Evolutionary conservation across 768 basidiomycete genomes (phyloP).

Genomic region (Scleroderma bovista): DNA sequence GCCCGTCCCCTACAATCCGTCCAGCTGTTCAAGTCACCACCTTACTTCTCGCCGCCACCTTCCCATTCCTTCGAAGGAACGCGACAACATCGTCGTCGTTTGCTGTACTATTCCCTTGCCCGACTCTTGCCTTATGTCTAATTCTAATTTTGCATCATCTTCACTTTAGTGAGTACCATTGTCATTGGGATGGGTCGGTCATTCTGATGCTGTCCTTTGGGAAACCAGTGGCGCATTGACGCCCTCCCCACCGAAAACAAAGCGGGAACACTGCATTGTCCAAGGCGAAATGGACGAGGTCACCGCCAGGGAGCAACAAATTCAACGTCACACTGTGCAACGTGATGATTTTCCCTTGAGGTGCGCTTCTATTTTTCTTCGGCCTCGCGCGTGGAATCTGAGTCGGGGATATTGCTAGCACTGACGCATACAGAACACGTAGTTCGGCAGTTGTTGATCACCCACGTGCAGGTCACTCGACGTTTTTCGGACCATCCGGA

Average conservation of each 20-base stretch:
- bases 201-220: conserved; percentile 3
- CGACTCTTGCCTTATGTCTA: conserved; percentile 11
- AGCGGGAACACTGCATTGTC: conserved; percentile 17
- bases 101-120: conserved; percentile 5
- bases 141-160: conserved; percentile 21
- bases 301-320: conserved; percentile 18
- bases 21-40: background rate
- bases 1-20: background rate
- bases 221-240: conserved; percentile 22
- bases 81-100: conserved; percentile 1
- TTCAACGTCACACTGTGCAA: conserved; percentile 13
- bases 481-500: conserved; percentile 9
- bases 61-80: background rate
- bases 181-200: background rate
- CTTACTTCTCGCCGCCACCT: background rate
- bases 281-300: conserved; percentile 17
- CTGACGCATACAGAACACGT: conserved; percentile 1
- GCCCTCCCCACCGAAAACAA: conserved; percentile 19
- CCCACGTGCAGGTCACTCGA: conserved; percentile 16
- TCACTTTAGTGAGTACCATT: conserved; percentile 16
- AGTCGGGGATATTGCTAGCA: background rate
- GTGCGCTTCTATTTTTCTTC: conserved; percentile 11
- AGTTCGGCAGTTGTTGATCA: conserved; percentile 15
- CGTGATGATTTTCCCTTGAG: conserved; percentile 31
- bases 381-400: background rate